Base-by-base conservation (phyloP, 352 stramenopile genomes). In the Phytophthora pseudosyringae region DNA sequence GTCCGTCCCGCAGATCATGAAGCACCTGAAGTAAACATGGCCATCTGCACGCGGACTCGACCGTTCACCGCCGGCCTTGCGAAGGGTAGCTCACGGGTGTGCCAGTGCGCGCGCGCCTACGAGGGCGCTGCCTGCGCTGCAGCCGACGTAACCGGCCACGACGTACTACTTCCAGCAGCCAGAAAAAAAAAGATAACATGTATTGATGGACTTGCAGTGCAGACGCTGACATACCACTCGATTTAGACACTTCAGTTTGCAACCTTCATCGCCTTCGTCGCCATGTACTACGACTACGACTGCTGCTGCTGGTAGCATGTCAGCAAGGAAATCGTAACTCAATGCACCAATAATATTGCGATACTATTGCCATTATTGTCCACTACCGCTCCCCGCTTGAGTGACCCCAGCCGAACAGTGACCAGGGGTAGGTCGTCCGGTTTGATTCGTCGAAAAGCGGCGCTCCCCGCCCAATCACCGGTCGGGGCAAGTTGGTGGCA, bases 1-100 rank as follows among this genome's bases (percentile, higher is more conserved):
- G 84, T 91, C 86, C 57, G 94, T 97, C 39, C 95, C 95, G 29
- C 91, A 98, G 80, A 94, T 98, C 73, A 97, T 98, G 78, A 97
- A 97, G 76, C 89, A 96, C 75, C 73, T 98, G 69, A 98, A 98
- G 80, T 98, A 96, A 78, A 62, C 41, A 64, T 75, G 56, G 60
- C 15, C 48, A 47, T 57, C 38, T 67, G 48, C 54, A 59, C 31
- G 36, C 41, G 26, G 25, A 44, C 36, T 55, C 26, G 18, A 62
- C 12, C 35, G 38, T 28, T 29, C 25, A 4, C n/a, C 10, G 40
- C 40, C 18, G n/a, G 8, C 2, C 25, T 59, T 50, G 21, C 21
- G 21, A 21, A 21, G 21, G 21, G 1, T 8, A 13, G n/a, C 12
- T 28, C 5, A 28, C n/a, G 26, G 57, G 16, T 60, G 46, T 15